Evolutionary conservation across 2,329 filamentous ascomycete species (phyloP).

Genomic region (Proliferodiscus dingleyae): DNA sequence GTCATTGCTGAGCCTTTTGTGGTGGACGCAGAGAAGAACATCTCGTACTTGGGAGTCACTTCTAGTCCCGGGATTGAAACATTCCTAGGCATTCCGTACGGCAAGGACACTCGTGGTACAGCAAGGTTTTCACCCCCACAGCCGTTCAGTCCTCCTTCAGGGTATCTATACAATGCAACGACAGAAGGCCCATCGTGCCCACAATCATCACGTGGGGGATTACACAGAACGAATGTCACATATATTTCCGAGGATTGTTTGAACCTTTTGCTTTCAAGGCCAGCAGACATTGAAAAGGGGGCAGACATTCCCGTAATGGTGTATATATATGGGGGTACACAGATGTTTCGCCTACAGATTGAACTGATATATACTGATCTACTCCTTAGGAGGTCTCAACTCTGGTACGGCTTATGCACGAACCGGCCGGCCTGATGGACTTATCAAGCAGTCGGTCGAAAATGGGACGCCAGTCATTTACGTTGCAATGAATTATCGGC

Average conservation of each 20-base stretch:
- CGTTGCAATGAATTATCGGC: conserved; percentile 53
- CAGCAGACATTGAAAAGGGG: conserved; percentile 45
- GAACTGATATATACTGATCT: background rate
- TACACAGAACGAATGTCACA: conserved; percentile 35
- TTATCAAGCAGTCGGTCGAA: conserved; percentile 42
- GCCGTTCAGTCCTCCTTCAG: conserved; percentile 30
- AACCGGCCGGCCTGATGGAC: conserved; percentile 36
- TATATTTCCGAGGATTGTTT: conserved; percentile 55
- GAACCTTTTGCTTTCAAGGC: conserved; percentile 50
- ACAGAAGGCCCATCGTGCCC: conserved; percentile 41
- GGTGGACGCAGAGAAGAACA: conserved; percentile 20
- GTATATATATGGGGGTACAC: conserved; percentile 61
- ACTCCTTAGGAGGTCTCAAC: conserved; percentile 12
- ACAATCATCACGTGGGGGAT: conserved; percentile 33
- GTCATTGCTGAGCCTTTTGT: conserved; percentile 10
- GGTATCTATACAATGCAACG: conserved; percentile 35
- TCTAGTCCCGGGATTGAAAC: conserved; percentile 40
- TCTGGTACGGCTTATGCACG: conserved; percentile 13
- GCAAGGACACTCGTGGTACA: conserved; percentile 40
- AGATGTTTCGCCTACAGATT: conserved; percentile 18
- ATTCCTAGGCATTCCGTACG: conserved; percentile 45
- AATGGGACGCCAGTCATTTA: conserved; percentile 47
- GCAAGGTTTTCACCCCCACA: conserved; percentile 44
- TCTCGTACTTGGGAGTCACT: conserved; percentile 40
- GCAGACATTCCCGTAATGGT: conserved; percentile 60